Conservation (phyloP, 2,329 filamentous ascomycete species). For the Talaromyces sp. region DNA sequence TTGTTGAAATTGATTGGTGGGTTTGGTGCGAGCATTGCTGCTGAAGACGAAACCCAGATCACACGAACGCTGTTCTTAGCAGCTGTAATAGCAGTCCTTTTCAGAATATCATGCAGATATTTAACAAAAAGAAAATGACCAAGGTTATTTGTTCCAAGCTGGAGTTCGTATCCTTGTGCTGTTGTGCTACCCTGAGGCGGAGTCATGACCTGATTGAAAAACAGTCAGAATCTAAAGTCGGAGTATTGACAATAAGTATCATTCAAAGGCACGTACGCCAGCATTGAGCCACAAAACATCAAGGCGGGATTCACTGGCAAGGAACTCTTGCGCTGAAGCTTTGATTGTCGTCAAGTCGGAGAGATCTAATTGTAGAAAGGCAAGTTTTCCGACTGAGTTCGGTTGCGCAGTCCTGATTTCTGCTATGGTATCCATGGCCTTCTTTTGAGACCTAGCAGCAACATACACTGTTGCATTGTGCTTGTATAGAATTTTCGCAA, state of each 20-base stretch:
- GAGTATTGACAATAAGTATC: too few species aligned
- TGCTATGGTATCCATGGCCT: slow-evolving; percentile 36
- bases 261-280: slow-evolving; percentile 1
- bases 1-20: slow-evolving; percentile 7
- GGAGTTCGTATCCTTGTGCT: slow-evolving; percentile 39
- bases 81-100: slow-evolving; percentile 29
- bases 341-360: slow-evolving; percentile 48
- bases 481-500: slow-evolving; percentile 27
- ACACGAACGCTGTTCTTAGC: slow-evolving; percentile 34
- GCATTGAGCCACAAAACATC: slow-evolving; percentile 46
- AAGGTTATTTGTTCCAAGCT: slow-evolving; percentile 42
- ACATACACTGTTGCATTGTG: slow-evolving; percentile 27
- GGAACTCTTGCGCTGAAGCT: slow-evolving; percentile 39
- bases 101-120: slow-evolving; percentile 38
- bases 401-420: slow-evolving; percentile 23
- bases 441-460: slow-evolving; percentile 31
- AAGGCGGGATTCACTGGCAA: slow-evolving; percentile 37
- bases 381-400: slow-evolving; percentile 5
- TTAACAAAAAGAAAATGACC: slow-evolving; percentile 45
- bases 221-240: neutral
- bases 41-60: slow-evolving; percentile 37
- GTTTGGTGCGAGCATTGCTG: slow-evolving; percentile 23
- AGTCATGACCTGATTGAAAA: slow-evolving; percentile 33
- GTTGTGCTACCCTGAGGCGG: slow-evolving; percentile 37
- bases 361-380: slow-evolving; percentile 45